Conservation (phyloP, 805 yeast species). For the Kodamaea fukazawae region DNA sequence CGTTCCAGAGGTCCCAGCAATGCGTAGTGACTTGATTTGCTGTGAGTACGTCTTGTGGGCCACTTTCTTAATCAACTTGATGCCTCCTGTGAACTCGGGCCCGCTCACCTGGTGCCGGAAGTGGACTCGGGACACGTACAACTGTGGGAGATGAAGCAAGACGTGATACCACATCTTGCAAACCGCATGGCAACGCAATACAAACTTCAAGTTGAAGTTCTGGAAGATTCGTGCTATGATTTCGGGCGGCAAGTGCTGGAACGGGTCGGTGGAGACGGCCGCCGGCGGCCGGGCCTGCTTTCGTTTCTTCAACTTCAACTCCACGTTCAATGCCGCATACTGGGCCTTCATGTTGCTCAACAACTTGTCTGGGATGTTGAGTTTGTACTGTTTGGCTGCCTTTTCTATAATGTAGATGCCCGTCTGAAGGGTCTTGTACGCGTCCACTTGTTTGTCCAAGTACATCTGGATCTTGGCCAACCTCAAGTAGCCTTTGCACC, state of each 20-base stretch:
- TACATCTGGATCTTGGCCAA: constrained; percentile 34
- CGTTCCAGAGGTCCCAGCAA: constrained; percentile 5
- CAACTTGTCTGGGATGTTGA: constrained; percentile 33
- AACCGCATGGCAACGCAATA: constrained; percentile 33
- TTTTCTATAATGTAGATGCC: constrained; percentile 39
- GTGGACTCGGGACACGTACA: constrained; percentile 21
- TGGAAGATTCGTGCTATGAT: constrained; percentile 27
- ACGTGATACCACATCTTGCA: constrained; percentile 31
- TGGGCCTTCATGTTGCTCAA: constrained; percentile 23
- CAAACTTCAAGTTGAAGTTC: constrained; percentile 17
- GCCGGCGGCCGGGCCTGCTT: background rate
- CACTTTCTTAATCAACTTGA: constrained; percentile 26
- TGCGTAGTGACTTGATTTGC: constrained; percentile 19
- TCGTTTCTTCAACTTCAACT: constrained; percentile 17
- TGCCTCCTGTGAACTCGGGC: constrained; percentile 30
- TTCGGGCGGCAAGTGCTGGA: constrained; percentile 29
- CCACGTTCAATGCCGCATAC: constrained; percentile 21
- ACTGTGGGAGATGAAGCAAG: constrained; percentile 23
- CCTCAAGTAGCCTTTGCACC: constrained; percentile 51
- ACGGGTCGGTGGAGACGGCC: constrained; percentile 21
- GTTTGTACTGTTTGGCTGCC: constrained; percentile 24
- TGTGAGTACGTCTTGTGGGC: constrained; percentile 14
- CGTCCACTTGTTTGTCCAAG: constrained; percentile 27
- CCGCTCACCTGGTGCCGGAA: constrained; percentile 25
- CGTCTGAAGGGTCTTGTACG: constrained; percentile 32